Evolutionary conservation across 2,329 filamentous ascomycete species (phyloP), one percentile per base, ranked within the genome.

Genomic region (Xylaria sp.): DNA sequence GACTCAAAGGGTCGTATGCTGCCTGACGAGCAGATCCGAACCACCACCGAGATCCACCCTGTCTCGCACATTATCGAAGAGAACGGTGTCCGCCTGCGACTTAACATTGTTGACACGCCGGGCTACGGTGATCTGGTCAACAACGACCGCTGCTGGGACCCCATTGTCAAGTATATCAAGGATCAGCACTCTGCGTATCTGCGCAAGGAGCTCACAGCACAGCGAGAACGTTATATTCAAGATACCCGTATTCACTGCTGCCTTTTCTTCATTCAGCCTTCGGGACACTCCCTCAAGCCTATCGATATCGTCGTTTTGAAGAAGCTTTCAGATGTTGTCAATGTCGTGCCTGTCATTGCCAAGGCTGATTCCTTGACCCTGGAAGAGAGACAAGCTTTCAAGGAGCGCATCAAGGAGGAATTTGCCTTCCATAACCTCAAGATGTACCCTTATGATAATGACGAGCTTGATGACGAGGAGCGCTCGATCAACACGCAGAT

Each of bases 151-250:
- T 99, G 95, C 89, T 99, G 95, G 95, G 95, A 99, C 77, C 95
- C 95, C 67, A 99, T 99, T 78, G 94, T 99, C 85, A 99, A 99
- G 85, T 99, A 99, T 83, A 99, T 99, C 87, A 99, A 99, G 87
- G 95, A 99, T 81, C 95, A 99, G 85, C 95, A 99, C 85, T 97
- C 93, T 54, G 94, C 95, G 74, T 99, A 98, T 83, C 88, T 99
- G 72, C 92, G 95, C 80, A 99, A 99, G 87, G 95, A 99, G 81
- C 92, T 99, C 75, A 98, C 95, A 58, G 95, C 95, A 71, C 95
- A 99, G 85, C 92, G 95, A 81, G 95, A 99, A 82, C 90, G 95
- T 74, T 99, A 99, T 80, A 97, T 99, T 71, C 94, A 97, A 83
- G 95, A 99, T 81, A 99, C 95, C 70, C 91, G 95, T 75, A 97